phyloP scores from a whole-genome alignment of 1,284 basidiomycete species.

The Naganishia albida region DNA sequence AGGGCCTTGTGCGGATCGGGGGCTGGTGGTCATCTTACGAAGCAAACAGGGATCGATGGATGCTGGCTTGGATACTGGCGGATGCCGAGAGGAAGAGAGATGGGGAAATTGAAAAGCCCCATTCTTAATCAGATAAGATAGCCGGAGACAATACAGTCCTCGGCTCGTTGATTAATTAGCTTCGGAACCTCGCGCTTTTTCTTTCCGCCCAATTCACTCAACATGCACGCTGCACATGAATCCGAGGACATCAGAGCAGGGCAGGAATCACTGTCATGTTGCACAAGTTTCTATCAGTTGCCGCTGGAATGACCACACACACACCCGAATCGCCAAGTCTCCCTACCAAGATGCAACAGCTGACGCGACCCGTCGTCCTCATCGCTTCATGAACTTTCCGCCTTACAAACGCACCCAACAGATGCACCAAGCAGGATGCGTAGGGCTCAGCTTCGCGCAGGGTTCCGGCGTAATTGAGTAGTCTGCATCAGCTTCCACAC shows the following conservation, averaged over 20 bases:
- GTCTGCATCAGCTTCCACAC: too few species aligned
- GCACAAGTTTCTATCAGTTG: background rate
- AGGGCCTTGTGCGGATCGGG: background rate
- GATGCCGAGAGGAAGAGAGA: constrained; percentile 6
- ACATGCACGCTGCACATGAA: background rate
- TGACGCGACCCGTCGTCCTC: background rate
- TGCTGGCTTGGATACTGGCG: too few species aligned
- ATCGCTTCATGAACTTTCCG: background rate
- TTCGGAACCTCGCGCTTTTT: background rate
- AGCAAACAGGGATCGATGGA: background rate
- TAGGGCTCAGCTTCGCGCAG: too few species aligned
- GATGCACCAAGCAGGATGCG: too few species aligned
- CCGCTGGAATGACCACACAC: background rate
- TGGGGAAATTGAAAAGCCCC: background rate
- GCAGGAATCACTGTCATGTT: background rate
- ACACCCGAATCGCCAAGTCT: constrained; percentile 5
- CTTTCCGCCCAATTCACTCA: background rate
- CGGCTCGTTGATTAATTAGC: background rate
- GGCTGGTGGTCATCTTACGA: background rate
- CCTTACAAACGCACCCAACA: background rate
- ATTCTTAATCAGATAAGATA: constrained; percentile 14
- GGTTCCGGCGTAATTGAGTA: too few species aligned
- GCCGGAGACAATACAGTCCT: background rate
- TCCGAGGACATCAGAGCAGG: background rate
- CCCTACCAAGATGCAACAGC: too few species aligned